Evolutionary conservation across 106 monocot species (phyloP).

Genomic region (Platanthera guangdongensis): DNA sequence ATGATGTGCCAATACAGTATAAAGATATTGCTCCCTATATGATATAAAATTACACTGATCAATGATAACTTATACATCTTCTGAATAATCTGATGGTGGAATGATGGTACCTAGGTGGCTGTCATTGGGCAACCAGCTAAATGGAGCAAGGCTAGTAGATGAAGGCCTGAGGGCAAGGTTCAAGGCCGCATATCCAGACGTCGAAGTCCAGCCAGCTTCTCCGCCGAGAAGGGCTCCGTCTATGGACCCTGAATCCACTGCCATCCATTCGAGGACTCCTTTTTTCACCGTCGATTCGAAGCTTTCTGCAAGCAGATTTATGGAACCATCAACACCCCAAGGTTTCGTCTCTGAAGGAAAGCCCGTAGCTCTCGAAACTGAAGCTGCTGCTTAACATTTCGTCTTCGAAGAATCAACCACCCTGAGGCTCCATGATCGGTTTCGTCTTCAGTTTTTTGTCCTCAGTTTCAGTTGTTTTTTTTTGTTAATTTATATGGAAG

Average conservation of each 20-base stretch:
- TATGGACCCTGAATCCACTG: slow-evolving; percentile 36
- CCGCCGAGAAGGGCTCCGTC: slow-evolving; percentile 54
- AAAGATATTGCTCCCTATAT: no score
- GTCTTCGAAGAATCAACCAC: no score
- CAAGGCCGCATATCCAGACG: slow-evolving; percentile 91
- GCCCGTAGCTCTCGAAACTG: slow-evolving; percentile 7
- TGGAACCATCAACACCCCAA: slow-evolving; percentile 10
- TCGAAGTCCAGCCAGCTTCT: slow-evolving; percentile 87
- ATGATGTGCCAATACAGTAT: no score
- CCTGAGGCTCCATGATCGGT: no score
- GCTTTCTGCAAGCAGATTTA: slow-evolving; percentile 16
- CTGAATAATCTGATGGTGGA: background rate
- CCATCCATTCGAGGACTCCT: slow-evolving; percentile 25
- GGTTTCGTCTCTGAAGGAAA: slow-evolving; percentile 10
- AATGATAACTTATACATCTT: no score
- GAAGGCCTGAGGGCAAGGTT: slow-evolving; percentile 93
- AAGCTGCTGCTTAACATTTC: background rate
- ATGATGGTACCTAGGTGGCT: slow-evolving; percentile 58
- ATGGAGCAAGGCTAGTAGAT: slow-evolving; percentile 83
- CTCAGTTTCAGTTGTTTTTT: no score
- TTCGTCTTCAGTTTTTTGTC: no score
- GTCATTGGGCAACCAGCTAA: slow-evolving; percentile 89
- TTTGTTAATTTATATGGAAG: no score
- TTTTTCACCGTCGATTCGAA: slow-evolving; percentile 23
- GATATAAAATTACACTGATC: no score